Evolutionary conservation across 116 monocot genomes (phyloP).

Genomic region (Zostera marina): DNA sequence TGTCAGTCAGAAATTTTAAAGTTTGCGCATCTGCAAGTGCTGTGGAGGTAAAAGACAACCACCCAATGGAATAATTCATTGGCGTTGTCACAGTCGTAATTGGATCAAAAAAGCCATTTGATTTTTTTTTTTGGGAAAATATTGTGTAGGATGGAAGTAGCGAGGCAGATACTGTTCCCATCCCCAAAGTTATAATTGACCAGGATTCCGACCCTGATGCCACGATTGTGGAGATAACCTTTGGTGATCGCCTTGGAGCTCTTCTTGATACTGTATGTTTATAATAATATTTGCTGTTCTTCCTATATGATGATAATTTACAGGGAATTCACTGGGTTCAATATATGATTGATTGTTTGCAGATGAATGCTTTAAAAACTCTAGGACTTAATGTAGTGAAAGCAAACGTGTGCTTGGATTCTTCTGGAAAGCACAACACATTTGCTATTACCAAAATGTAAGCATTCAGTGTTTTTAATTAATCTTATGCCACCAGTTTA

Average conservation of each 20-base stretch:
- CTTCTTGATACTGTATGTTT: constrained; percentile 85
- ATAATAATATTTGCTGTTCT: background rate
- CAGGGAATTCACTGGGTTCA: background rate
- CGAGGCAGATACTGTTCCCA: constrained; percentile 51
- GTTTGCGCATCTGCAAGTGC: constrained; percentile 41
- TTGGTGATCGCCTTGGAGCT: constrained; percentile 89
- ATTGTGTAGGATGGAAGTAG: constrained; percentile 51
- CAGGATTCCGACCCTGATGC: constrained; percentile 86
- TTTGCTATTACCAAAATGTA: constrained; percentile 84
- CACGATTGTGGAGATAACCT: constrained; percentile 85
- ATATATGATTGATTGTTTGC: constrained; percentile 3
- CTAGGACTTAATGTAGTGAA: constrained; percentile 91
- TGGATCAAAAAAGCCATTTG: background rate
- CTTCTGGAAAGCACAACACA: constrained; percentile 90
- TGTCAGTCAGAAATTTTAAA: constrained; percentile 26
- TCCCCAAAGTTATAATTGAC: constrained; percentile 85
- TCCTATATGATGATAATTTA: background rate
- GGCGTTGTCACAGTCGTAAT: constrained; percentile 1
- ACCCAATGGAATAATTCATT: background rate
- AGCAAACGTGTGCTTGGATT: constrained; percentile 77
- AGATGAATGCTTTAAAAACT: constrained; percentile 76
- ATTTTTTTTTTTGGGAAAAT: constrained; percentile 6
- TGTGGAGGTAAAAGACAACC: constrained; percentile 42
- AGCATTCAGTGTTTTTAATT: constrained; percentile 4
- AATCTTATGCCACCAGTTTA: background rate